phyloP scores from a whole-genome alignment of 2,329 filamentous ascomycete species.

The Colletotrichum siamense region DNA sequence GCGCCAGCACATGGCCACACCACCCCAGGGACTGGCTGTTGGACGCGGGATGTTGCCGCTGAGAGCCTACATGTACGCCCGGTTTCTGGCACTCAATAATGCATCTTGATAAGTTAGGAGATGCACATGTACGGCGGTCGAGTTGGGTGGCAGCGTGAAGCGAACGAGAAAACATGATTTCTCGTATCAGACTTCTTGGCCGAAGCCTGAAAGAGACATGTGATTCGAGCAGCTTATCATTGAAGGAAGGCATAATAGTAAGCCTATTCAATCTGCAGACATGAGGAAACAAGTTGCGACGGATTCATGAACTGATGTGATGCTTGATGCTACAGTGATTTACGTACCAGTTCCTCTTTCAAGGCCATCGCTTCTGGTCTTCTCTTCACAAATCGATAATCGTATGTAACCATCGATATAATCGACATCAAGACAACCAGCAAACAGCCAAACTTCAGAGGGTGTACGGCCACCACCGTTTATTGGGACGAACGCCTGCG shows the following conservation, averaged over 20 bases:
- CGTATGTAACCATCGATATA: background rate
- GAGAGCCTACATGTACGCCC: background rate
- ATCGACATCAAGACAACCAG: background rate
- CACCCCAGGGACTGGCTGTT: background rate
- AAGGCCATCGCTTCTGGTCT: background rate
- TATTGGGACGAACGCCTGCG: slow-evolving; percentile 17
- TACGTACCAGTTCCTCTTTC: background rate
- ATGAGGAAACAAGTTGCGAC: background rate
- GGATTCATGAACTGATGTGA: background rate
- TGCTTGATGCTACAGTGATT: background rate
- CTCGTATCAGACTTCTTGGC: background rate
- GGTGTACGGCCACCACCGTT: background rate
- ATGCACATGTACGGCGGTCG: background rate
- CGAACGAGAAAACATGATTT: background rate
- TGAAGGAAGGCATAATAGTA: background rate
- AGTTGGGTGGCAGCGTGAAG: background rate
- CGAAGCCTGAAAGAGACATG: background rate
- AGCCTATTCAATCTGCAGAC: background rate
- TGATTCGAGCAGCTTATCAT: background rate
- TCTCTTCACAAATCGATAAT: background rate
- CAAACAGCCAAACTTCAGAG: background rate
- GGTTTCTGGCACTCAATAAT: background rate
- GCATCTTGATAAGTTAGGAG: background rate
- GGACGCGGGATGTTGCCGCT: background rate
- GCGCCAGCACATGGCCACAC: background rate